A percentile compares a stretch with the other conserved stretches of the same genome.
These are phyloP conservation scores for Xylaria longipes DNA, from an alignment of 495 filamentous ascomycete genomes.

Conservation along the genomic window DNA sequence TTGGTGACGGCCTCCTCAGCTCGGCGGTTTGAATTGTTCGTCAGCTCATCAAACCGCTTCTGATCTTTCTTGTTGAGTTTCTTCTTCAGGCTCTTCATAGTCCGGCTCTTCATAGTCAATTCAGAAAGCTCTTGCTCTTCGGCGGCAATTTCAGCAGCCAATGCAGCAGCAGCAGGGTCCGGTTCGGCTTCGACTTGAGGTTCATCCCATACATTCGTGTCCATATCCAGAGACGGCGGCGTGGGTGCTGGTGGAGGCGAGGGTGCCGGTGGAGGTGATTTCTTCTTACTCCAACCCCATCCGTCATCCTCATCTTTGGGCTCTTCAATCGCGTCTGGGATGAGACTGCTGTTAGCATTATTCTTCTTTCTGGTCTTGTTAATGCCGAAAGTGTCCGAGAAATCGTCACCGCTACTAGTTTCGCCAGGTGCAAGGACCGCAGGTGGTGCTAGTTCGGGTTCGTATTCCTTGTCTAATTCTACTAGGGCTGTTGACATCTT, in stretches of 20 bases:
- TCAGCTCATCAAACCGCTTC: slow-evolving; percentile 44
- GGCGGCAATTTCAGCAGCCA: slow-evolving; percentile 36
- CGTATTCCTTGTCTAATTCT: slow-evolving; percentile 41
- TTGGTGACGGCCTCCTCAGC: slow-evolving; percentile 33
- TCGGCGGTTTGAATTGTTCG: slow-evolving; percentile 36
- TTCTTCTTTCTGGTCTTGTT: slow-evolving; percentile 44
- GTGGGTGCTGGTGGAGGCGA: slow-evolving; percentile 51
- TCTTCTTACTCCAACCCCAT: slow-evolving; percentile 47
- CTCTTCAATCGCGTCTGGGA: slow-evolving; percentile 55
- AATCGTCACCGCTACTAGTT: slow-evolving; percentile 36
- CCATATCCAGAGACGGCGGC: slow-evolving; percentile 46
- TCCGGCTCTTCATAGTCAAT: slow-evolving; percentile 42
- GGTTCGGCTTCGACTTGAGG: slow-evolving; percentile 25
- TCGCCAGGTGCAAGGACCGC: slow-evolving; percentile 32
- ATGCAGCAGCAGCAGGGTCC: slow-evolving; percentile 30
- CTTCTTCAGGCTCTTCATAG: slow-evolving; percentile 41
- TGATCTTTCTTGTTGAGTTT: slow-evolving; percentile 39
- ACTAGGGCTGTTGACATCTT: slow-evolving; percentile 42
- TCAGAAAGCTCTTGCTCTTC: slow-evolving; percentile 47
- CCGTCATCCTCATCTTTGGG: slow-evolving; percentile 47
- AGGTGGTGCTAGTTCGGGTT: slow-evolving; percentile 30
- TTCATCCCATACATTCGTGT: slow-evolving; percentile 37
- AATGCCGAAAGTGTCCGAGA: slow-evolving; percentile 44
- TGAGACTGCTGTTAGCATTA: slow-evolving; percentile 39
- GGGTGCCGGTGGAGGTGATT: slow-evolving; percentile 49